These are phyloP conservation scores for Crataegus laevigata DNA, from an alignment of 306 rosid genomes.

Conservation along the genomic window DNA sequence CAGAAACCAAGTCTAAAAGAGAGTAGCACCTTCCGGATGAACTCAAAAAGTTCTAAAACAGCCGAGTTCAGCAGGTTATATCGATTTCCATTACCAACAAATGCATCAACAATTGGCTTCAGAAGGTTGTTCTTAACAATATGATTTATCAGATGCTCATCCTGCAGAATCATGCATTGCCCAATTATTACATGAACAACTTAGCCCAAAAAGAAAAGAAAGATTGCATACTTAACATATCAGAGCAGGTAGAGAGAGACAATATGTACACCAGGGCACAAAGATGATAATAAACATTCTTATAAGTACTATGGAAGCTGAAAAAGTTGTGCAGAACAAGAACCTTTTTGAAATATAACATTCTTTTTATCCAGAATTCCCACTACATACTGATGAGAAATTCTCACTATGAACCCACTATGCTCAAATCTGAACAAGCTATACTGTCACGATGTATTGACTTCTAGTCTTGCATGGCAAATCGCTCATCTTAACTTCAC, in stretches of 20 bases:
- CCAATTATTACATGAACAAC: neutral
- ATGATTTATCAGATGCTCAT: conserved; percentile 75
- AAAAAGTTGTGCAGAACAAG: neutral
- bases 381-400: neutral
- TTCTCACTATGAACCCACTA: neutral
- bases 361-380: neutral
- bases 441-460: neutral
- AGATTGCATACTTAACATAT: neutral
- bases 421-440: neutral
- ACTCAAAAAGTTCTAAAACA: conserved; percentile 84
- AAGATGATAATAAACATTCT: neutral
- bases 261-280: neutral
- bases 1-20: conserved; percentile 7
- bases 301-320: neutral
- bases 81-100: conserved; percentile 83
- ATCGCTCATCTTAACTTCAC: neutral
- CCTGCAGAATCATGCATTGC: conserved; percentile 53
- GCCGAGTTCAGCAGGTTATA: conserved; percentile 92
- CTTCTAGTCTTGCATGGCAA: neutral
- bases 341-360: neutral
- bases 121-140: conserved; percentile 71
- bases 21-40: conserved; percentile 60
- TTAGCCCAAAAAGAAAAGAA: neutral
- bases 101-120: conserved; percentile 72
- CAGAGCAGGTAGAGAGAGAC: neutral